Evolutionary conservation across 2,329 filamentous ascomycete species (phyloP).

Genomic region (Didymella lethalis): DNA sequence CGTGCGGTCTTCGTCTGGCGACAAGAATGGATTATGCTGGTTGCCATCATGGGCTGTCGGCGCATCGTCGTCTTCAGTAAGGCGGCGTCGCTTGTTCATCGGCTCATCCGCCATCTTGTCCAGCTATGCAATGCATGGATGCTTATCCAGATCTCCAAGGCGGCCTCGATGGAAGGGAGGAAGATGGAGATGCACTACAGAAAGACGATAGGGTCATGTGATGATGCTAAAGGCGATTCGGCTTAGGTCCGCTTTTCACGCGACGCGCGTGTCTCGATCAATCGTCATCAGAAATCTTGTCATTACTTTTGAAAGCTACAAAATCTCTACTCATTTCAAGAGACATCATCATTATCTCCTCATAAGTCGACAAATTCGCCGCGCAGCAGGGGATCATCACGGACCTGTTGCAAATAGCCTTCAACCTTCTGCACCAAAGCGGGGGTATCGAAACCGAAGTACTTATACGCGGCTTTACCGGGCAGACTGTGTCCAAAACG

Average conservation of each 20-base stretch:
- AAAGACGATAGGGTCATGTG: not conserved
- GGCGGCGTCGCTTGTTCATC: constrained; percentile 7
- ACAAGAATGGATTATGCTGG: not conserved
- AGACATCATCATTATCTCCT: not conserved
- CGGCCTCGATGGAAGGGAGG: not conserved
- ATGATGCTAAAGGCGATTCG: not conserved
- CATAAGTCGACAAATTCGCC: constrained; percentile 46
- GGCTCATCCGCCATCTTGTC: constrained; percentile 1
- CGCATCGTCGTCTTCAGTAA: not conserved
- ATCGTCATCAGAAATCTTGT: not conserved
- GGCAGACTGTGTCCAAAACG: constrained; percentile 65
- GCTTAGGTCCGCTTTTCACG: not conserved
- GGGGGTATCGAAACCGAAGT: constrained; percentile 63
- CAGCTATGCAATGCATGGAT: not conserved
- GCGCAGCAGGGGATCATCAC: constrained; percentile 46
- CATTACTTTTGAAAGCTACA: constrained; percentile 8
- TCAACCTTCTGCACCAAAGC: constrained; percentile 54
- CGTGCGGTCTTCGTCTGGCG: not conserved
- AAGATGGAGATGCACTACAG: not conserved
- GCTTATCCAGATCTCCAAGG: not conserved
- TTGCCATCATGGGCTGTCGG: not conserved
- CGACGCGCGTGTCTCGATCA: not conserved
- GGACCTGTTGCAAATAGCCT: constrained; percentile 48
- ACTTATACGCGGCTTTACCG: constrained; percentile 62
- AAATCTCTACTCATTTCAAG: not conserved